Conservation (phyloP, 192 early-diverging fungal species). For the Spinellus fusiger region DNA sequence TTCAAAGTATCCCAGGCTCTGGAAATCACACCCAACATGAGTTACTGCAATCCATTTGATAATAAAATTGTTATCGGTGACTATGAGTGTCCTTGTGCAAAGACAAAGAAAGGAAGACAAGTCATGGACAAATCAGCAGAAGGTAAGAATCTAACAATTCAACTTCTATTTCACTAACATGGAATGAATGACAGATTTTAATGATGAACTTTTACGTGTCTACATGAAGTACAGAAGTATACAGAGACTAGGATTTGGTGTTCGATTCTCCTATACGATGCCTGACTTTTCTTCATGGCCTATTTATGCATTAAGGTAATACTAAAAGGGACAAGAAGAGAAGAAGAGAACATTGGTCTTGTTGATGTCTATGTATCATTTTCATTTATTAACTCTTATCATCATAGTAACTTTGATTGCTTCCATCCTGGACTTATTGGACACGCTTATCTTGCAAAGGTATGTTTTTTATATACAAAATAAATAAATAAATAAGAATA, state of each 20-base stretch:
- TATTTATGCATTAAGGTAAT: conserved; percentile 28
- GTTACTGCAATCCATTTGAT: neutral
- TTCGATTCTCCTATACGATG: conserved; percentile 15
- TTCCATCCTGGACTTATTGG: conserved; percentile 39
- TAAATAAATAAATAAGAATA: neutral
- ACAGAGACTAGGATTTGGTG: conserved; percentile 13
- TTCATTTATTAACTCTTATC: conserved; percentile 1
- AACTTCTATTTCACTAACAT: neutral
- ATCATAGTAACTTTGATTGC: conserved; percentile 42
- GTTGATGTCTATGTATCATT: neutral
- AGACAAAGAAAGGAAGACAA: neutral
- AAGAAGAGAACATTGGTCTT: neutral
- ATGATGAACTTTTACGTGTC: conserved; percentile 33
- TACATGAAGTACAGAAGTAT: conserved; percentile 30
- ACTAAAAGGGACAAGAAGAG: conserved; percentile 13
- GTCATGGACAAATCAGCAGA: neutral
- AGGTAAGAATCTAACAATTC: neutral
- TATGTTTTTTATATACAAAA: too few relatives aligned
- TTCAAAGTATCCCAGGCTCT: neutral
- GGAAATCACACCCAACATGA: neutral
- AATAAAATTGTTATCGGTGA: neutral
- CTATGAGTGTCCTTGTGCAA: neutral
- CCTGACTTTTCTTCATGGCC: conserved; percentile 30
- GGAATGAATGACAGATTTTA: neutral
- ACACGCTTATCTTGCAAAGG: conserved; percentile 6